Conservation (phyloP, 495 filamentous ascomycete species). For the Daldinia bambusicola region DNA sequence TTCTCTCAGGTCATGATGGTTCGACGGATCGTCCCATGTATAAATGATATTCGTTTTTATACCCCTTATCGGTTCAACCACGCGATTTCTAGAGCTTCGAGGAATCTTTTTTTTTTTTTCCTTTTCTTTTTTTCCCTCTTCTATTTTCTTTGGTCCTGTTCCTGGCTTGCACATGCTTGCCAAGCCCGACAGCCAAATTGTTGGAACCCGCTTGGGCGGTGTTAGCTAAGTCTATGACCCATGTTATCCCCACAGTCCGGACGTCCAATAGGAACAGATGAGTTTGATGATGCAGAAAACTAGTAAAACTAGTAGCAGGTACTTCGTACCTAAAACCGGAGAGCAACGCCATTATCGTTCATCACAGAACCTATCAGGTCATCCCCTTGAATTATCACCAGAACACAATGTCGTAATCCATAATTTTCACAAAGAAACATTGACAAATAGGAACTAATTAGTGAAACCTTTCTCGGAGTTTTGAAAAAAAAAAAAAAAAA, state of each 20-base stretch:
- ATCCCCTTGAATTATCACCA: background rate
- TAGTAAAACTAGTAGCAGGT: no score
- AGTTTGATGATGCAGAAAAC: background rate
- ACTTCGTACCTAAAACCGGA: background rate
- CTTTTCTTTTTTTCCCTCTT: no score
- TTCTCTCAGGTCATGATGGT: constrained; percentile 45
- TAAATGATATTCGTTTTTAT: constrained; percentile 37
- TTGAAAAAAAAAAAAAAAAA: no score
- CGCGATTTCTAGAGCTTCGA: constrained; percentile 6
- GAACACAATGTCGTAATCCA: background rate
- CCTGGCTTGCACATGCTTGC: constrained; percentile 36
- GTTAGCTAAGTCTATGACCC: no score
- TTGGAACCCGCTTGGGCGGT: constrained; percentile 11
- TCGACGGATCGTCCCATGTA: constrained; percentile 43
- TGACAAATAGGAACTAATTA: background rate
- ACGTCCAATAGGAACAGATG: constrained; percentile 19
- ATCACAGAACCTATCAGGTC: no score
- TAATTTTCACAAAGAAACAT: background rate
- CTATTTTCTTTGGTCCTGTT: constrained; percentile 8
- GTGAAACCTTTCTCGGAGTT: background rate
- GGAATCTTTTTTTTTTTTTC: constrained; percentile 11
- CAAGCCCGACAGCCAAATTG: constrained; percentile 33
- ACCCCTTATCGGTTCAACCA: constrained; percentile 34
- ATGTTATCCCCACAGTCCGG: constrained; percentile 19
- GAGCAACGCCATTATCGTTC: background rate